phyloP scores from a whole-genome alignment of 2,329 filamentous ascomycete genomes.

The Aspergillus sp. region DNA sequence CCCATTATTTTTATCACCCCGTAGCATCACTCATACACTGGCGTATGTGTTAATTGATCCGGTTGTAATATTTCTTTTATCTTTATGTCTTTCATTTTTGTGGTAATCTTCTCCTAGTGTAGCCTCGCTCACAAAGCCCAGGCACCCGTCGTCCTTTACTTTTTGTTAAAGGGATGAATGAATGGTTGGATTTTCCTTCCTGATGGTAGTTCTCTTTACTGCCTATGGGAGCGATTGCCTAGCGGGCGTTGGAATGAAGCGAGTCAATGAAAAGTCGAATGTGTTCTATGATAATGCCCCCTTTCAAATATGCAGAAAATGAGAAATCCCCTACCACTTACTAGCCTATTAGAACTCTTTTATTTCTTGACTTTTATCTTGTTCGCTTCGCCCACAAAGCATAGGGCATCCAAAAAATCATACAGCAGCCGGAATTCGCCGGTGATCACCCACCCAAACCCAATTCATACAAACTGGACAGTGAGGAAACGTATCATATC shows the following conservation, averaged over 20 bases:
- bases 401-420: too few species aligned
- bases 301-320: conserved; percentile 1
- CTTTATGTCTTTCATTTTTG: conserved; percentile 17
- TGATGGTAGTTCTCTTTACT: too few species aligned
- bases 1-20: conserved; percentile 20
- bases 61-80: conserved; percentile 14
- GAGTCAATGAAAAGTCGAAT: conserved; percentile 1
- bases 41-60: conserved; percentile 29
- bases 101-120: not conserved
- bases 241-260: not conserved
- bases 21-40: conserved; percentile 36
- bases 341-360: too few species aligned
- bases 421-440: too few species aligned
- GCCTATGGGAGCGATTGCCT: too few species aligned
- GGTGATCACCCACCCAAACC: too few species aligned
- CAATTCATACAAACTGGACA: too few species aligned
- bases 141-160: not conserved
- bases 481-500: too few species aligned
- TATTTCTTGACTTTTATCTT: too few species aligned
- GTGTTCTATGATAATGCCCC: conserved; percentile 1
- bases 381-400: too few species aligned
- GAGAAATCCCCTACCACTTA: conserved; percentile 1
- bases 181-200: too few species aligned
- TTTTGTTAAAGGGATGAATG: not conserved
- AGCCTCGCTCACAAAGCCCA: not conserved